A percentile compares a stretch with the other conserved stretches of the same genome.
phyloP scores from a whole-genome alignment of 306 rosid species.

The Lupinus albus region DNA sequence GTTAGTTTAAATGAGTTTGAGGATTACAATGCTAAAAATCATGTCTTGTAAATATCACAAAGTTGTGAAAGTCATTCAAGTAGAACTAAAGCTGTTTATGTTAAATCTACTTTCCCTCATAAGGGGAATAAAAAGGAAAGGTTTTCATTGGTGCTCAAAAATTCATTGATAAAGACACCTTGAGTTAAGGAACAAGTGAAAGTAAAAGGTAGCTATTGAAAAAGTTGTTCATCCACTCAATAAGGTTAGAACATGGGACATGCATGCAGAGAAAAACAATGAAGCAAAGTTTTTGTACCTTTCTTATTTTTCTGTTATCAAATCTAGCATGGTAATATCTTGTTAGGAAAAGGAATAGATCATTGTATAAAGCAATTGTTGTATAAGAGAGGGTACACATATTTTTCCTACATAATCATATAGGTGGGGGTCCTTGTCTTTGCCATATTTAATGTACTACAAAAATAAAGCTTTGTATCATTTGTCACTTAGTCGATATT shows the following conservation, averaged over 20 bases:
- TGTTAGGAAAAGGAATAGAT: slow-evolving; percentile 39
- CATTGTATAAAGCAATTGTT: slow-evolving; percentile 35
- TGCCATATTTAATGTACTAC: not conserved
- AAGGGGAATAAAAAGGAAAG: slow-evolving; percentile 43
- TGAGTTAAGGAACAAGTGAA: slow-evolving; percentile 51
- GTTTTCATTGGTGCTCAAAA: slow-evolving; percentile 58
- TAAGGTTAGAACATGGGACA: slow-evolving; percentile 32
- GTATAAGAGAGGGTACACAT: slow-evolving; percentile 2
- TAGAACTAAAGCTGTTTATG: slow-evolving; percentile 43
- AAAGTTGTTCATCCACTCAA: slow-evolving; percentile 45
- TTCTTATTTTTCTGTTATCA: slow-evolving; percentile 31
- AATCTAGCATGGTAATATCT: slow-evolving; percentile 37
- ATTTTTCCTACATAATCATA: slow-evolving; percentile 33
- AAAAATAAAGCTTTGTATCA: too few relatives aligned
- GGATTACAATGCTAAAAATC: slow-evolving; percentile 35
- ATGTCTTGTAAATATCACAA: slow-evolving; percentile 35
- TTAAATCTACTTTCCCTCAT: slow-evolving; percentile 42
- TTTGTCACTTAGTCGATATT: too few relatives aligned
- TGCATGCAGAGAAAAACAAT: slow-evolving; percentile 23
- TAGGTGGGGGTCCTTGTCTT: slow-evolving; percentile 24
- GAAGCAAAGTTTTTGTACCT: slow-evolving; percentile 34
- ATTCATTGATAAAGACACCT: slow-evolving; percentile 53
- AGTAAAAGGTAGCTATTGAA: slow-evolving; percentile 47
- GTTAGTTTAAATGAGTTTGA: slow-evolving; percentile 31
- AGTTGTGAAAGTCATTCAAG: slow-evolving; percentile 46